Evolutionary conservation across 306 rosid genomes (phyloP).

Genomic region (Vigna mungo): DNA sequence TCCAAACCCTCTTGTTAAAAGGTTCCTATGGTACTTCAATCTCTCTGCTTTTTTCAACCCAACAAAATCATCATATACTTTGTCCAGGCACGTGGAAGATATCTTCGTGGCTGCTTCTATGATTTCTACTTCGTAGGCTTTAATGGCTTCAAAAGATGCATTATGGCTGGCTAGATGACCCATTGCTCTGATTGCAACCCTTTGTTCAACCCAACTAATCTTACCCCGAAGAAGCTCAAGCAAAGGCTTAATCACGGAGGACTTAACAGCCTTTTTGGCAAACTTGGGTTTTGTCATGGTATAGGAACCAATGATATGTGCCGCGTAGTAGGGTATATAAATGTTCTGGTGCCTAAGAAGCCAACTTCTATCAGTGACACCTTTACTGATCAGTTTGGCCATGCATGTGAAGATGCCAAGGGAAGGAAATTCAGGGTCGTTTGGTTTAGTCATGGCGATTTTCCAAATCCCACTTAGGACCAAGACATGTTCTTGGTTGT

Average conservation of each 20-base stretch:
- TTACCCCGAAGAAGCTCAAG: slow-evolving; percentile 67
- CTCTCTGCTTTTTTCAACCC: slow-evolving; percentile 52
- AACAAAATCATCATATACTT: slow-evolving; percentile 56
- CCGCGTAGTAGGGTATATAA: slow-evolving; percentile 83
- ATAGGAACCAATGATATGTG: slow-evolving; percentile 82
- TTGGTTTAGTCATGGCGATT: slow-evolving; percentile 67
- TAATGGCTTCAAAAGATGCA: slow-evolving; percentile 50
- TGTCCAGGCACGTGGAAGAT: slow-evolving; percentile 53
- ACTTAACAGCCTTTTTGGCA: slow-evolving; percentile 58
- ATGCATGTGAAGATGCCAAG: slow-evolving; percentile 72
- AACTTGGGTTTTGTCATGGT: slow-evolving; percentile 61
- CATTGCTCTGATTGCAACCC: slow-evolving; percentile 75
- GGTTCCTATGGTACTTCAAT: slow-evolving; percentile 62
- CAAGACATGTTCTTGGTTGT: slow-evolving; percentile 62
- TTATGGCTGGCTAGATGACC: slow-evolving; percentile 68
- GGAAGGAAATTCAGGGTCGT: slow-evolving; percentile 74
- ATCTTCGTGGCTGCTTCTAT: slow-evolving; percentile 54
- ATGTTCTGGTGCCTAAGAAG: slow-evolving; percentile 65
- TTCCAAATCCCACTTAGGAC: slow-evolving; percentile 67
- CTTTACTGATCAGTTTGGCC: slow-evolving; percentile 69
- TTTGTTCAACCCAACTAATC: slow-evolving; percentile 79
- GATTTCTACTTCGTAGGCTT: slow-evolving; percentile 52
- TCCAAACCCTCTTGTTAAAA: slow-evolving; percentile 70
- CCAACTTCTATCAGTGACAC: slow-evolving; percentile 58
- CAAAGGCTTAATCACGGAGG: slow-evolving; percentile 59